Conservation (phyloP, 345 rosid genomes). For the Pugionium dolabratum region DNA sequence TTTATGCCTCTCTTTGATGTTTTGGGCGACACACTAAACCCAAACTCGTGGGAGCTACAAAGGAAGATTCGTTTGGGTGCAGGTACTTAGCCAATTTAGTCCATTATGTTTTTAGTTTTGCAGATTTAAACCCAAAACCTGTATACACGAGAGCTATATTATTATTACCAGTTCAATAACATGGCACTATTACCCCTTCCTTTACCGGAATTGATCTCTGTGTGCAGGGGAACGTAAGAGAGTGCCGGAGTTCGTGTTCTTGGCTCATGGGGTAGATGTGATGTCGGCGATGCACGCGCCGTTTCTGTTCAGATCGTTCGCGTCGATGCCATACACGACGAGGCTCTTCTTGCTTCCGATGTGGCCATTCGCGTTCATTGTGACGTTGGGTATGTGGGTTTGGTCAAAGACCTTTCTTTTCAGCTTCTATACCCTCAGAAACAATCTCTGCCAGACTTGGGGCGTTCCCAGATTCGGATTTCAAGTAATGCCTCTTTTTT, state of each 20-base stretch:
- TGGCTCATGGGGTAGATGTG: slow-evolving; percentile 87
- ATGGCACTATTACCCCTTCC: not conserved
- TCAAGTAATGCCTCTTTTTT: slow-evolving; percentile 50
- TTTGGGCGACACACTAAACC: slow-evolving; percentile 67
- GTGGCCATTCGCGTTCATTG: slow-evolving; percentile 50
- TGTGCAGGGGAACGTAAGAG: slow-evolving; percentile 49
- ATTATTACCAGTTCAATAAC: no score
- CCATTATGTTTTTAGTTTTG: no score
- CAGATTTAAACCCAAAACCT: no score
- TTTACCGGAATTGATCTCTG: not conserved
- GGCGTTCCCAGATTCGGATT: slow-evolving; percentile 83
- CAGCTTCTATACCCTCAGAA: slow-evolving; percentile 66
- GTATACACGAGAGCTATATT: no score
- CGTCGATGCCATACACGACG: slow-evolving; percentile 57
- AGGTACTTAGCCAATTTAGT: slow-evolving; percentile 37
- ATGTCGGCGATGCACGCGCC: slow-evolving; percentile 66
- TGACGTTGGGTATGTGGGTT: slow-evolving; percentile 70
- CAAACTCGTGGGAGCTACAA: slow-evolving; percentile 74
- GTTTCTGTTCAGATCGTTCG: slow-evolving; percentile 55
- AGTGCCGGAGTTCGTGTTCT: slow-evolving; percentile 89
- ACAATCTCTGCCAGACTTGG: slow-evolving; percentile 76
- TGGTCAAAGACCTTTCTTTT: slow-evolving; percentile 65
- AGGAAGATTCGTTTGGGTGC: slow-evolving; percentile 47
- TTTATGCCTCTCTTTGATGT: slow-evolving; percentile 94
- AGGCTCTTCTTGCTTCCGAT: slow-evolving; percentile 48